Evolutionary conservation across 768 basidiomycete genomes (phyloP).

Genomic region (Trametes punicea): DNA sequence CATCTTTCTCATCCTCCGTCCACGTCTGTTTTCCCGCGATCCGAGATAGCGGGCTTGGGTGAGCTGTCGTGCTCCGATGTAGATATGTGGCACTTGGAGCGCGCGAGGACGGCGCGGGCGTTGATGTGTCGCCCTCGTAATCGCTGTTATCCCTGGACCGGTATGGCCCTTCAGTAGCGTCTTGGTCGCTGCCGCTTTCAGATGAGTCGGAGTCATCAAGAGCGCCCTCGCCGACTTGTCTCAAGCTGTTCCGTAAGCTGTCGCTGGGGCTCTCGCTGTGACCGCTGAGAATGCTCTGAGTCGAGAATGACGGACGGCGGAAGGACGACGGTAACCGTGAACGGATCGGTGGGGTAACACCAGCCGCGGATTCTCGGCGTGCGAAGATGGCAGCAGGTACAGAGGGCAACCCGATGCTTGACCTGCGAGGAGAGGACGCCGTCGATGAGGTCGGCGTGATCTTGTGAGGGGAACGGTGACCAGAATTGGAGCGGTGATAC

Average conservation of each 20-base stretch:
- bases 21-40: conserved; percentile 50
- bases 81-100: conserved; percentile 37
- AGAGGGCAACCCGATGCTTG: conserved; percentile 19
- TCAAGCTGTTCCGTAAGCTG: conserved; percentile 38
- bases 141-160: conserved; percentile 32
- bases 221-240: conserved; percentile 74
- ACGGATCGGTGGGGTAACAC: conserved; percentile 15
- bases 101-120: conserved; percentile 30
- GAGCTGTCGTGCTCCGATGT: conserved; percentile 31
- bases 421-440: conserved; percentile 24
- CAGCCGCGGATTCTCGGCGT: conserved; percentile 20
- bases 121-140: conserved; percentile 33
- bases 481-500: conserved; percentile 13
- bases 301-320: conserved; percentile 43
- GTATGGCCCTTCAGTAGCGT: conserved; percentile 25
- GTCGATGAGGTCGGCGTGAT: conserved; percentile 26
- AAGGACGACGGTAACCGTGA: conserved; percentile 31
- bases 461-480: conserved; percentile 21
- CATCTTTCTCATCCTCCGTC: conserved; percentile 50
- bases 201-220: conserved; percentile 76
- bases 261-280: conserved; percentile 34
- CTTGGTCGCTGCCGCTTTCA: conserved; percentile 27
- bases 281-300: conserved; percentile 31
- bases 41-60: conserved; percentile 67
- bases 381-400: conserved; percentile 22